phyloP scores from a whole-genome alignment of 805 yeast genomes.

The Lachancea cidri region DNA sequence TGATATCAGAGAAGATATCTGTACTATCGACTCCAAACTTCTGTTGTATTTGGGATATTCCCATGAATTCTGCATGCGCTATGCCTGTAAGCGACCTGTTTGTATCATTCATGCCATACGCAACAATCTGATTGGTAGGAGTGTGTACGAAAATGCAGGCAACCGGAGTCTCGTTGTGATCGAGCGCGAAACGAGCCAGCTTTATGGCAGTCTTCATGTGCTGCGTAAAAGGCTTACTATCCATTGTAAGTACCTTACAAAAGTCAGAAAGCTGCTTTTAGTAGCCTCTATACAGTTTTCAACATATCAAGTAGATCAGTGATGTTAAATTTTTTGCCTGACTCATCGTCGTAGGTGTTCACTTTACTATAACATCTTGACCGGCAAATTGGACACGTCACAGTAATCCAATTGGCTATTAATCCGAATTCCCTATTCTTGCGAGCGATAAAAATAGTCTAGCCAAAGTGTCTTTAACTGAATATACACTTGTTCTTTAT shows the following conservation, averaged over 20 bases:
- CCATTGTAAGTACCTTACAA: constrained; percentile 1
- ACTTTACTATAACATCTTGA: too few species aligned
- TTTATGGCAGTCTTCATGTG: constrained; percentile 49
- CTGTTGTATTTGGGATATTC: constrained; percentile 50
- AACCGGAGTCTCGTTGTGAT: constrained; percentile 74
- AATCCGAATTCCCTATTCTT: too few species aligned
- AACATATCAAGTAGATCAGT: too few species aligned
- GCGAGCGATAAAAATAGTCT: too few species aligned
- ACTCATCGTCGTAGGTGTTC: too few species aligned
- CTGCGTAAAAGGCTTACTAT: constrained; percentile 14
- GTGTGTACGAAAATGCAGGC: constrained; percentile 65
- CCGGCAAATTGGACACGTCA: too few species aligned
- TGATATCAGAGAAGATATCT: constrained; percentile 47
- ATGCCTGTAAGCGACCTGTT: constrained; percentile 82
- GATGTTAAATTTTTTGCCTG: too few species aligned
- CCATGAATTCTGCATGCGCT: constrained; percentile 88
- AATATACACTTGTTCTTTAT: too few species aligned
- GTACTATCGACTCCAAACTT: constrained; percentile 19
- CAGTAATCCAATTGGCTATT: too few species aligned
- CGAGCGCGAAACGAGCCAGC: constrained; percentile 60
- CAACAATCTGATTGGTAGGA: constrained; percentile 45
- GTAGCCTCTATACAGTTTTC: too few species aligned
- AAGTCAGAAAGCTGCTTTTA: background rate
- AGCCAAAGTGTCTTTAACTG: too few species aligned
- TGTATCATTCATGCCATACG: constrained; percentile 81